Conservation (phyloP, 345 rosid species). For the Schrenkiella parvula region DNA sequence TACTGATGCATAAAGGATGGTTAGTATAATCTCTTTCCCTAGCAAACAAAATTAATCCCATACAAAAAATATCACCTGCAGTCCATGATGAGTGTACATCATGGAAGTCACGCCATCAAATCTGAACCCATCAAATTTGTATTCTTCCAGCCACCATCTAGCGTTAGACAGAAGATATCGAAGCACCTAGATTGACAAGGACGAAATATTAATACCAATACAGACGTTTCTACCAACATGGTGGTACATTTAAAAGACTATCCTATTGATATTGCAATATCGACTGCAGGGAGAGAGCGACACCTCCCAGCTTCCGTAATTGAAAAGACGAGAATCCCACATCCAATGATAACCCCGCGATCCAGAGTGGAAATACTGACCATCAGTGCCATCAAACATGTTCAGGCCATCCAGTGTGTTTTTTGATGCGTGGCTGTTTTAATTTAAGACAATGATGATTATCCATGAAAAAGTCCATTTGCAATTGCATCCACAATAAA, state of each 20-base stretch:
- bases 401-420: slow-evolving; percentile 88
- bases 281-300: slow-evolving; percentile 25
- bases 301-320: slow-evolving; percentile 98
- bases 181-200: slow-evolving; percentile 50
- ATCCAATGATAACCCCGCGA: slow-evolving; percentile 87
- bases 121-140: slow-evolving; percentile 91
- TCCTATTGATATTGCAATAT: slow-evolving; percentile 1
- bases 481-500: background rate
- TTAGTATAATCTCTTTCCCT: background rate
- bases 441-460: background rate
- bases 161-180: slow-evolving; percentile 92
- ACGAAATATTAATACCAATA: background rate
- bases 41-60: background rate
- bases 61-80: slow-evolving; percentile 44
- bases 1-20: background rate
- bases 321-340: slow-evolving; percentile 99
- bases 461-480: background rate
- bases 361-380: slow-evolving; percentile 89
- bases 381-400: slow-evolving; percentile 96
- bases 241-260: background rate
- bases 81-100: slow-evolving; percentile 98
- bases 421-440: slow-evolving; percentile 83
- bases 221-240: slow-evolving; percentile 9
- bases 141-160: slow-evolving; percentile 99
- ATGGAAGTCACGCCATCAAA: slow-evolving; percentile 98